A percentile compares a stretch with the other conserved stretches of the same genome.
phyloP scores from a whole-genome alignment of 2,329 filamentous ascomycete species.

The Blastomyces percursus region DNA sequence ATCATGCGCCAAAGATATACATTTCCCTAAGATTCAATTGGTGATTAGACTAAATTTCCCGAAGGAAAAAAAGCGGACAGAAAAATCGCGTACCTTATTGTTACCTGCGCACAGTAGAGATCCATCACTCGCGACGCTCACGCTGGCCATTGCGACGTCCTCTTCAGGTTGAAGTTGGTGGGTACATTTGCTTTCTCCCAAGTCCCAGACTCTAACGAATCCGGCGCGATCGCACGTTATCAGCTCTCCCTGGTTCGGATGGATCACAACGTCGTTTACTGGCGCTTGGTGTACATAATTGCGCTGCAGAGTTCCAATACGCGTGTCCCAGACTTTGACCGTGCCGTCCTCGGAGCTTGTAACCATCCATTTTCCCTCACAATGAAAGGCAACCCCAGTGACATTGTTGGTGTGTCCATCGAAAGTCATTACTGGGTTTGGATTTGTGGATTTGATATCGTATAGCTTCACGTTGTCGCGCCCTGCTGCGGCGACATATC shows the following conservation, averaged over 20 bases:
- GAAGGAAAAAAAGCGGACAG: not conserved
- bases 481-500: constrained; percentile 73
- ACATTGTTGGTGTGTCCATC: constrained; percentile 94
- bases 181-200: constrained; percentile 93
- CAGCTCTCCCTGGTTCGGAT: constrained; percentile 96
- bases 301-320: constrained; percentile 73
- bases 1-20: constrained; percentile 96
- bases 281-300: constrained; percentile 84
- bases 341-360: constrained; percentile 94
- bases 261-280: constrained; percentile 98
- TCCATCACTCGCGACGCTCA: constrained; percentile 91
- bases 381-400: constrained; percentile 94
- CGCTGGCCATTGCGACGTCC: constrained; percentile 83
- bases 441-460: constrained; percentile 97
- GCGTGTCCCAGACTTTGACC: constrained; percentile 94
- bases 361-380: constrained; percentile 99
- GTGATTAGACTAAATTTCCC: not conserved
- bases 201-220: constrained; percentile 89
- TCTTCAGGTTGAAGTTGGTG: constrained; percentile 95
- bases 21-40: constrained; percentile 57
- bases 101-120: constrained; percentile 88
- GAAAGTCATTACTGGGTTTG: constrained; percentile 82
- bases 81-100: constrained; percentile 53
- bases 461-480: constrained; percentile 91
- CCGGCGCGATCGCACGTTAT: constrained; percentile 91